phyloP scores from a whole-genome alignment of 2,329 filamentous ascomycete genomes.

The Calonectria pseudoreteaudii region DNA sequence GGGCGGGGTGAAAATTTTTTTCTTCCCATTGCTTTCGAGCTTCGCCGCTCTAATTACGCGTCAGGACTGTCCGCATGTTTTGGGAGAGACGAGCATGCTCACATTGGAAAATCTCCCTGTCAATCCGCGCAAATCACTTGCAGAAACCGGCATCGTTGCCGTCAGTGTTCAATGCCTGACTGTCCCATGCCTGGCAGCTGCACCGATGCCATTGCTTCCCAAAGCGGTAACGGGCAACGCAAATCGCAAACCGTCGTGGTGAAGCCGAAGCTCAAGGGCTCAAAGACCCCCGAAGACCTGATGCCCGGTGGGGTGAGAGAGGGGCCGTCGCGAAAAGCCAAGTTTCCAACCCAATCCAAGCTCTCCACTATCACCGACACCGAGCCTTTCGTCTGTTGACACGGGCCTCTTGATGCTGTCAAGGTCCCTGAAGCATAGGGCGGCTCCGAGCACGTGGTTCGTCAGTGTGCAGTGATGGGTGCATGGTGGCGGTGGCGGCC shows the following conservation, averaged over 20 bases:
- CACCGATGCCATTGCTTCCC: constrained; percentile 10
- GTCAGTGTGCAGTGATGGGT: constrained; percentile 16
- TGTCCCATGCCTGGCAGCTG: constrained; percentile 8
- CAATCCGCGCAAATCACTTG: constrained; percentile 8
- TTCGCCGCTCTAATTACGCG: constrained; percentile 12
- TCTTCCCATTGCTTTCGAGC: neutral
- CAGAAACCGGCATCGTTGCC: constrained; percentile 4
- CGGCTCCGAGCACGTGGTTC: constrained; percentile 37
- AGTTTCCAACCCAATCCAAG: neutral
- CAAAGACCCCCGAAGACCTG: neutral
- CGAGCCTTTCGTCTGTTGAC: neutral
- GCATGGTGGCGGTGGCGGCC: constrained; percentile 20
- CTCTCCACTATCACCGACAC: constrained; percentile 8
- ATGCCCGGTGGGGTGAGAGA: neutral
- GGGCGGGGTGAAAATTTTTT: constrained; percentile 5
- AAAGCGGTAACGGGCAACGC: constrained; percentile 8
- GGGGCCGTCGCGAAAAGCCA: neutral
- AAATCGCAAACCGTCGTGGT: constrained; percentile 9
- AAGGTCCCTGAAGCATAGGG: constrained; percentile 36
- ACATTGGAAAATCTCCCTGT: neutral
- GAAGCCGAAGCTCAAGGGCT: neutral
- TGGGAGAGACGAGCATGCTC: neutral
- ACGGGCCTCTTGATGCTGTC: constrained; percentile 5
- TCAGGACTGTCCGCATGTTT: neutral
- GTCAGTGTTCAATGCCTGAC: neutral